Evolutionary conservation across 768 basidiomycete species (phyloP), one percentile per base, ranked within the genome.

Genomic region (Strobilomyces confusus): DNA sequence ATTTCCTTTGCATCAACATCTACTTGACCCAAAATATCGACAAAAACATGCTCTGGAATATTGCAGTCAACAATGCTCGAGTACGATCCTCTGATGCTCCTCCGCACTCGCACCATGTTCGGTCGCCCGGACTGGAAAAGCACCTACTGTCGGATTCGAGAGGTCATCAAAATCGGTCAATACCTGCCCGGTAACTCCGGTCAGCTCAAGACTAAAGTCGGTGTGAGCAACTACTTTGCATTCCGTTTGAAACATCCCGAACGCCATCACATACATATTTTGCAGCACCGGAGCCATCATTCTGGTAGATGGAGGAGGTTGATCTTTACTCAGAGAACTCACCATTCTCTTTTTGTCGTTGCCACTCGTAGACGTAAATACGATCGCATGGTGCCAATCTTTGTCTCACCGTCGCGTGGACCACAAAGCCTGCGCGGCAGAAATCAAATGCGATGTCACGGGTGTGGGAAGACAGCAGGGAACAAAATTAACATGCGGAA

Each of bases 31-130:
- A 91, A 70, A 90, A 89, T 76, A 81, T 95, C 59, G 75, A 75
- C 54, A 84, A 92, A 64, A 85, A 92, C 70, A 91, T 90, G 87
- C 75, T 94, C 40, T 92, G 89, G 87, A 94, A 94, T 68, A 89
- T 95, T 54, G 86, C 88, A 17, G 81, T 95, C 58, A 93, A 95
- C 62, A n/a, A n/a, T n/a, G 87, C 92, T 61, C 7, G 86, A 89
- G 48, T 91, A 89, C 66, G 92, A 95, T 66, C 91, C 93, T 29
- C 74, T 98, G 54, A 95, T 93, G 2, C 81, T 92, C 30, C 84
- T 97, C 52, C 84, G 88, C 55, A 84, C 90, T 19, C 86, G 89
- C 37, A 97, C 94, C 20, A 87, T 89, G 78, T 97, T 89, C 64
- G 93, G 94, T 15, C 86, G 94, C 32, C 94, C 95, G 19, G 84